Percentiles rank a stretch among this genome's conserved stretches.
phyloP scores from a whole-genome alignment of 192 early-diverging fungal species.

The Coemansia sp. region DNA sequence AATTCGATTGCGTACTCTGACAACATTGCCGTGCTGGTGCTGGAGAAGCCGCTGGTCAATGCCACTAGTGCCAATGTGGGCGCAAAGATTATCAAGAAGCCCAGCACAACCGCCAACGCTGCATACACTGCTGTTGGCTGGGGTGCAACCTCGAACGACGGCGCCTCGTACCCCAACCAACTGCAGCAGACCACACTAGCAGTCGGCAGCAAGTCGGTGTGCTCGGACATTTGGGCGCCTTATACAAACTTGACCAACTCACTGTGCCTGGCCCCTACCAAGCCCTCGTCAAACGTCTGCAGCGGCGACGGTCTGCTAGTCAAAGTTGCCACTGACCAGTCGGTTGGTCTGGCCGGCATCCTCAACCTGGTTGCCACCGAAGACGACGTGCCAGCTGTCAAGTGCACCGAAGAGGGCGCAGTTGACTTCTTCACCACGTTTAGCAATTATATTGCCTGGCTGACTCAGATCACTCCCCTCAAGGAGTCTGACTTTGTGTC shows the following conservation, averaged over 20 bases:
- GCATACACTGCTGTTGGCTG: slow-evolving; percentile 37
- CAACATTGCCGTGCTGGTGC: slow-evolving; percentile 42
- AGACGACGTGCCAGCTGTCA: slow-evolving; percentile 26
- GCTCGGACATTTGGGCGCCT: slow-evolving; percentile 42
- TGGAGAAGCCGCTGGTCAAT: slow-evolving; percentile 34
- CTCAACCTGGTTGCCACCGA: slow-evolving; percentile 47
- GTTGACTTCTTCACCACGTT: slow-evolving; percentile 52
- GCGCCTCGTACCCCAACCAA: slow-evolving; percentile 3
- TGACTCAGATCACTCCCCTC: slow-evolving; percentile 47
- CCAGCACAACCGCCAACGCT: slow-evolving; percentile 11
- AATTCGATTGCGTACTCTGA: slow-evolving; percentile 49
- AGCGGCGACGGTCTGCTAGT: slow-evolving; percentile 38
- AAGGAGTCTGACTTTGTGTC: slow-evolving; percentile 41
- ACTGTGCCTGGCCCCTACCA: slow-evolving; percentile 38
- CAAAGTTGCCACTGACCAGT: slow-evolving; percentile 28
- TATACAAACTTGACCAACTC: slow-evolving; percentile 51
- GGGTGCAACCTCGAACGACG: slow-evolving; percentile 10
- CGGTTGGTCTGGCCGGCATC: slow-evolving; percentile 42
- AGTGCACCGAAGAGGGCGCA: slow-evolving; percentile 23
- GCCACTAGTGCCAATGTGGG: slow-evolving; percentile 3
- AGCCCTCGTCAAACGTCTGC: slow-evolving; percentile 44
- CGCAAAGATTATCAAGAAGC: slow-evolving; percentile 41
- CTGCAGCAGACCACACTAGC: slow-evolving; percentile 29
- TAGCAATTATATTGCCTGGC: slow-evolving; percentile 49
- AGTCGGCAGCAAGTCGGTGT: slow-evolving; percentile 35